Evolutionary conservation across 2,329 filamentous ascomycete species (phyloP), one percentile per base, ranked within the genome.

Genomic region (Dothideomycetes sp.): DNA sequence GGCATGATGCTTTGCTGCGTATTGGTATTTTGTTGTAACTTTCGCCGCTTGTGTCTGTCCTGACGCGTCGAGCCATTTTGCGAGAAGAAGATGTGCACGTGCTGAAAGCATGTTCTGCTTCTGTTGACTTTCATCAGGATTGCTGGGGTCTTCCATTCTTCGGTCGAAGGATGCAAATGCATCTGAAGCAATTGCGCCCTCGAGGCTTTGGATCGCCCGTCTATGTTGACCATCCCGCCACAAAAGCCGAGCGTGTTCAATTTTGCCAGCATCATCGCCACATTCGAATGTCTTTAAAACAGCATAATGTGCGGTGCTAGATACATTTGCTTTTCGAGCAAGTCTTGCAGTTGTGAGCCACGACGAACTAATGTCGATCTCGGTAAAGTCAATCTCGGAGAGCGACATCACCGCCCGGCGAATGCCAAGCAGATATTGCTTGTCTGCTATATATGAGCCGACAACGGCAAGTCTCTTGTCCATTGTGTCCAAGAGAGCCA

Each of bases 11-110:
- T 74, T 79, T n/a, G 83, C 76, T 1, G 88, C 88, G 48, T 82
- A 75, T 46, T 87, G 81, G 52, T 95, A 98, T 54, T 85, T 84
- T 39, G 79, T 73, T 34, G 85, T 77, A 47, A 96, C 73, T 3
- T 84, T 78, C 33, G 77, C 73, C 3, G 85, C 84, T 52, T 94
- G 84, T 2, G 87, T 94, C 58, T 96, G 89, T 4, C 91, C 91
- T n/a, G 89, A 84, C 41, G 75, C 80, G 55, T 96, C 93, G 19
- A 95, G 79, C 93, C 93, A 99, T 58, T 95, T 96, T 10, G 91
- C 91, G 18, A 95, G 75, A 27, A 96, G 70, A 7, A 99, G 70
- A 54, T 94, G 80, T 17, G 91, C 88, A 57, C 86, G 73, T 5
- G 79, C 81, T n/a, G 75, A 77, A 33, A 86, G 62, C 29, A 81